Percentiles rank a stretch among this genome's conserved stretches.
Conservation (phyloP, 208 protist species). For the Polymyxa betae region DNA sequence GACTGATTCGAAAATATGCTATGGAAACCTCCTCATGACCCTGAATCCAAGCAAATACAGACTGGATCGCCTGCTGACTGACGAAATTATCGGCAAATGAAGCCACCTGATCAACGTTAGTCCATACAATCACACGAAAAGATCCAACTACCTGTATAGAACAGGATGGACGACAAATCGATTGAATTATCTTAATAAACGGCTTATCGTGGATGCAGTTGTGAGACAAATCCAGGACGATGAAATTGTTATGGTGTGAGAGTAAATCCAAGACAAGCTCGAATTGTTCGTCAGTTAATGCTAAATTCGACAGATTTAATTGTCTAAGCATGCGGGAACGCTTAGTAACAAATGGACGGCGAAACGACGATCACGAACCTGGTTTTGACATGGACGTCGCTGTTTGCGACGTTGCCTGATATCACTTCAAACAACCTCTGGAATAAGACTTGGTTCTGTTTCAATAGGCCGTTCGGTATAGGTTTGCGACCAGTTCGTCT, state of each 20-base stretch:
- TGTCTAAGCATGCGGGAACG: neutral
- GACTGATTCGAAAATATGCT: neutral
- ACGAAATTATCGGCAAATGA: slow-evolving; percentile 16
- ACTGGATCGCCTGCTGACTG: neutral
- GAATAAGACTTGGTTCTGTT: neutral
- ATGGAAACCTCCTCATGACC: neutral
- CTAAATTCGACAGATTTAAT: slow-evolving; percentile 17
- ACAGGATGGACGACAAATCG: neutral
- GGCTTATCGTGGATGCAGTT: slow-evolving; percentile 37
- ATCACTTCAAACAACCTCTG: neutral
- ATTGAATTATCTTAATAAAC: neutral
- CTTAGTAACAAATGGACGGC: neutral
- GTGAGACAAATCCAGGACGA: slow-evolving; percentile 34
- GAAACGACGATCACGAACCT: neutral
- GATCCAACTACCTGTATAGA: neutral
- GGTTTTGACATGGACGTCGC: neutral
- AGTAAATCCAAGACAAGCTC: neutral
- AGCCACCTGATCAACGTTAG: neutral
- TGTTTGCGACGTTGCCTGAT: neutral
- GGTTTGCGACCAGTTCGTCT: neutral
- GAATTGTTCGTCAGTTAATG: neutral
- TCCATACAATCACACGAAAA: neutral
- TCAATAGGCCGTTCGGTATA: neutral
- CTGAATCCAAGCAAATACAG: neutral
- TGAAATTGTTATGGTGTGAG: neutral